These are phyloP conservation scores for Skeletonema menzelii DNA, from an alignment of 108 stramenopile species.

Conservation along the genomic window DNA sequence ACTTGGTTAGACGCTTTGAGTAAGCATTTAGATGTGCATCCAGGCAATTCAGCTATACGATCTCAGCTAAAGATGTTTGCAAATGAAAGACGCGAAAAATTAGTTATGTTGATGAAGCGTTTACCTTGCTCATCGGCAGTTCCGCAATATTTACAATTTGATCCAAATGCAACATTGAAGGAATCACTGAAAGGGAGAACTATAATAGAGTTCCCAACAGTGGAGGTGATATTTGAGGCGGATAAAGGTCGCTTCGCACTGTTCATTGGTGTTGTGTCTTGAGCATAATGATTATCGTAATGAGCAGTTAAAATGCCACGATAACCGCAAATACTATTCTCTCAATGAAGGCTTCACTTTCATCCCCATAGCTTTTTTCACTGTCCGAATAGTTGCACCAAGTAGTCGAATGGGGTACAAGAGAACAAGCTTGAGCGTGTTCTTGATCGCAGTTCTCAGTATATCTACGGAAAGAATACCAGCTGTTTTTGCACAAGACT, in stretches of 20 bases:
- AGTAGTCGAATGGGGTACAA: conserved; percentile 43
- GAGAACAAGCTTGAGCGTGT: conserved; percentile 27
- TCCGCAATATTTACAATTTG: conserved; percentile 53
- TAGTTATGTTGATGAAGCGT: conserved; percentile 45
- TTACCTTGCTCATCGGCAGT: conserved; percentile 61
- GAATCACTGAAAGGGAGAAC: conserved; percentile 56
- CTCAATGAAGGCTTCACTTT: conserved; percentile 34
- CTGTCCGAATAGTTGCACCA: conserved; percentile 2
- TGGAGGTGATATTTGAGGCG: conserved; percentile 48
- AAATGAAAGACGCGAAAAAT: conserved; percentile 19
- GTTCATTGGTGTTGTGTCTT: conserved; percentile 25
- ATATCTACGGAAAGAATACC: conserved; percentile 44
- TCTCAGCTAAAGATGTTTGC: conserved; percentile 31
- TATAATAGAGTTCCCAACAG: conserved; percentile 71
- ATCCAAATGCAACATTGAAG: conserved; percentile 35
- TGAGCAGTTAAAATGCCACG: background rate
- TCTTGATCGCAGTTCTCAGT: conserved; percentile 16
- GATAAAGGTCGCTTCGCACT: conserved; percentile 27
- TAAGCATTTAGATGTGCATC: conserved; percentile 38
- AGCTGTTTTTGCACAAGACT: conserved; percentile 34
- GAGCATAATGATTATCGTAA: background rate
- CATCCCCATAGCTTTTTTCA: conserved; percentile 34
- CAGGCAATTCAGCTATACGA: conserved; percentile 36
- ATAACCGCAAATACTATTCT: conserved; percentile 11
- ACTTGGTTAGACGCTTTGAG: conserved; percentile 31